Percentiles rank a stretch among this genome's conserved stretches.
These are phyloP conservation scores for Mortierella claussenii DNA, from an alignment of 192 early-diverging fungal species.

Conservation along the genomic window DNA sequence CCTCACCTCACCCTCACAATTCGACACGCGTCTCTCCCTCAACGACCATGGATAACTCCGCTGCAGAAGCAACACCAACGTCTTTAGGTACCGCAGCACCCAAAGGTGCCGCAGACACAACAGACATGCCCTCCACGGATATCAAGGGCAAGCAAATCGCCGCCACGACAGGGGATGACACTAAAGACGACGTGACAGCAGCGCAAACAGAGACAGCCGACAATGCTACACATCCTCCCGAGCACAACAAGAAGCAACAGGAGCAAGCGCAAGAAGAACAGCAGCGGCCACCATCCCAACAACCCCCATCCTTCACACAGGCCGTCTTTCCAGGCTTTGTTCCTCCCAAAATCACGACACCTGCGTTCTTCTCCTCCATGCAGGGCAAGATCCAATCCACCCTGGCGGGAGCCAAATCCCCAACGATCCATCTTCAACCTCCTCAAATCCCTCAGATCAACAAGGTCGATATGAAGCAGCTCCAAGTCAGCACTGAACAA, in stretches of 20 bases:
- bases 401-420: constrained; percentile 24
- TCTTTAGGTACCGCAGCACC: too few species aligned
- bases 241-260: neutral
- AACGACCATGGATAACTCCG: too few species aligned
- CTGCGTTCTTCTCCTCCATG: constrained; percentile 45
- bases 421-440: constrained; percentile 9
- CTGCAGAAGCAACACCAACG: too few species aligned
- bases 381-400: constrained; percentile 45
- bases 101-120: too few species aligned
- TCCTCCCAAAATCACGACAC: constrained; percentile 39
- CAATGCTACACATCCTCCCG: too few species aligned
- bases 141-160: too few species aligned
- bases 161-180: too few species aligned
- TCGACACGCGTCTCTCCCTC: too few species aligned
- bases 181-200: too few species aligned
- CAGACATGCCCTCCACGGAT: too few species aligned
- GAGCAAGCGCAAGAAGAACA: neutral
- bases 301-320: constrained; percentile 29
- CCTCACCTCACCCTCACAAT: too few species aligned
- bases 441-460: constrained; percentile 18
- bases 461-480: constrained; percentile 34
- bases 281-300: neutral
- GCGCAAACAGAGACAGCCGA: too few species aligned
- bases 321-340: constrained; percentile 38
- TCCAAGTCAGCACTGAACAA: constrained; percentile 43